Base-by-base conservation (phyloP, 495 filamentous ascomycete species). In the Cenococcum geophilum region DNA sequence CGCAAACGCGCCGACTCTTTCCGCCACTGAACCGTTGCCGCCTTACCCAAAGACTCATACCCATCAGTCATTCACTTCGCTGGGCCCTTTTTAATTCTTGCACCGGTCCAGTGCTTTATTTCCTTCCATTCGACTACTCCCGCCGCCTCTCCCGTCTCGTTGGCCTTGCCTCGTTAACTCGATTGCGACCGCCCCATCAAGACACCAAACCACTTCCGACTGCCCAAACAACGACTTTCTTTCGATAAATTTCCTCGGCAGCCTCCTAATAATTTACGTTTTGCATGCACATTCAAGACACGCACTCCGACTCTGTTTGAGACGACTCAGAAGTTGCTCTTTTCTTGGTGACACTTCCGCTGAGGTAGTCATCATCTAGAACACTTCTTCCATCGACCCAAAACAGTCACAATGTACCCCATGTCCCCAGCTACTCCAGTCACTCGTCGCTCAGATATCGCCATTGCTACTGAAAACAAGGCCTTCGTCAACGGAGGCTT, bases 391-490 rank as follows among this genome's bases (percentile, higher is more conserved):
- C 51, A 67, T 68, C 61, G 58, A 61, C 16, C 59, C 18, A n/a
- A 57, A 55, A 59, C 27, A 59, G 56, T 45, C 66, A 64, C 66
- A 42, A 68, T 68, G 66, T 43, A 60, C 66, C 66, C 51, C 52
- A 37, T 43, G 27, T 43, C 25, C 43, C 50, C 52, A 14, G 37
- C 47, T 55, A 63, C 68, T 70, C 68, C 68, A 68, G 68, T 68
- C 65, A 68, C 62, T 59, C 62, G 65, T 68, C 61, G 64, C 65
- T 59, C 68, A 70, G 64, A 68, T 53, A 55, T 68, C 65, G 61
- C 64, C 58, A 54, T 48, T 25, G 51, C 58, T 55, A 36, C 63
- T 45, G 63, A 43, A 62, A 61, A 64, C 63, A 70, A 64, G 60
- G 45, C 61, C 64, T 61, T 64, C 61, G 54, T 35, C 56, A 63